These are phyloP conservation scores for Aureobasidium sp. DNA, from an alignment of 2,329 filamentous ascomycete genomes.

Conservation along the genomic window DNA sequence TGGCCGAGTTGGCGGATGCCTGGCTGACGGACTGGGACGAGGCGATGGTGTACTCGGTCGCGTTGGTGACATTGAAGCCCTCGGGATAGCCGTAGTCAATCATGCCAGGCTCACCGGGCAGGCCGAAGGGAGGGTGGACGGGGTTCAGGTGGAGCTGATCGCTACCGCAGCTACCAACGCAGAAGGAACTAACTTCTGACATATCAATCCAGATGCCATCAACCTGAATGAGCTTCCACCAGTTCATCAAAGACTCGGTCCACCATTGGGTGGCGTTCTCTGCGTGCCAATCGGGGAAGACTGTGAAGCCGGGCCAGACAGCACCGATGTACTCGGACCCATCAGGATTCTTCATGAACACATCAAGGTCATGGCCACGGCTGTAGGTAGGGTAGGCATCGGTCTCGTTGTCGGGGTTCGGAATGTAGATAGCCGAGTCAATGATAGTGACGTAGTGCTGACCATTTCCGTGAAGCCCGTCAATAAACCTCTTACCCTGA, in stretches of 20 bases:
- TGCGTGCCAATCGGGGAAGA: constrained; percentile 56
- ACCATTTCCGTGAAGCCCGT: constrained; percentile 45
- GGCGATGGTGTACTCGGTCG: constrained; percentile 56
- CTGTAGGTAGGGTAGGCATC: constrained; percentile 50
- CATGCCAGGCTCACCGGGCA: constrained; percentile 59
- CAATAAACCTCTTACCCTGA: constrained; percentile 46
- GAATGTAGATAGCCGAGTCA: constrained; percentile 61
- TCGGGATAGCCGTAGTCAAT: constrained; percentile 59
- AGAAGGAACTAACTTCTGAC: constrained; percentile 57
- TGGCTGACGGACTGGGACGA: constrained; percentile 44
- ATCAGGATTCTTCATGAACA: constrained; percentile 33
- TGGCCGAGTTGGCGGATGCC: constrained; percentile 26
- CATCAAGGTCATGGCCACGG: constrained; percentile 28
- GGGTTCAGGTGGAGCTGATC: constrained; percentile 60
- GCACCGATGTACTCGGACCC: constrained; percentile 40
- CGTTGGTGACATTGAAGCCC: constrained; percentile 61
- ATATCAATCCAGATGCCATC: constrained; percentile 56
- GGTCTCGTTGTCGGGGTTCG: constrained; percentile 60
- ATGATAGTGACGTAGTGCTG: constrained; percentile 57
- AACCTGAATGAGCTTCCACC: constrained; percentile 48
- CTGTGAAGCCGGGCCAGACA: constrained; percentile 58
- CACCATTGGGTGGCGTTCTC: constrained; percentile 54
- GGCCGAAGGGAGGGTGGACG: constrained; percentile 56
- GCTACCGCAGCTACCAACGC: constrained; percentile 64
- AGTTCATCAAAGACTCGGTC: constrained; percentile 47